Evolutionary conservation across 2,329 filamentous ascomycete genomes (phyloP), one percentile per base, ranked within the genome.

Genomic region (Exophiala mesophila): DNA sequence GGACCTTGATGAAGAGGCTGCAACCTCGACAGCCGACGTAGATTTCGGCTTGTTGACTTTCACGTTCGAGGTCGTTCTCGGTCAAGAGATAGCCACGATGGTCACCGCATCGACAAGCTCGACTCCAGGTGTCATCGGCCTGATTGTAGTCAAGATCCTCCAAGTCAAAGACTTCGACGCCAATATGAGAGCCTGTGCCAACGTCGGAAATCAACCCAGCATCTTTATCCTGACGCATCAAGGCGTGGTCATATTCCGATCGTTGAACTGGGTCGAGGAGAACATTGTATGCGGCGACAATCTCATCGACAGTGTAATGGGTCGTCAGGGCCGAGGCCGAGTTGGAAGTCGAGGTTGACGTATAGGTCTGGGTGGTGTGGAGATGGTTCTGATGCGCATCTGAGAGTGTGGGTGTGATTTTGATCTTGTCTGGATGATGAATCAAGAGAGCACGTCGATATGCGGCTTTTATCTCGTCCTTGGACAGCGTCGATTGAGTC

Each of bases 1-100:
- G 61, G 32, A 82, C 70, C 58, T 74, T 74, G 47, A 81, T 66
- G 72, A 75, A 81, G 44, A 82, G 65, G 67, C 78, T 82, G 61
- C 78, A 82, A 24, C 78, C 78, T 43, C 67, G 66, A 64, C 78
- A 82, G 2, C 76, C 77, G 13, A 78, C 69, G 33, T 78, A 63
- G 46, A 82, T 65, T 62, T 82, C 78, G 17, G 46, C 74, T 49
- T 70, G 66, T 36, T 66, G 64, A 24, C 63, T 65, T 53, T 76
- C 73, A 46, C 59, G 58, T 47, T 70, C 67, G 20, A 82, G 55
- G 55, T 81, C 75, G 3, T 61, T 53, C 55, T 81, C 78, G 0
- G 62, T 65, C 5, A 82, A 67, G 15, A 69, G 40, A 52, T 78
- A 82, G 0, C 75, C 78, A 18, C 61, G 62, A 20, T 71, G 67